Evolutionary conservation across 208 protist genomes (phyloP).

Genomic region (Trypanosoma lewisi): DNA sequence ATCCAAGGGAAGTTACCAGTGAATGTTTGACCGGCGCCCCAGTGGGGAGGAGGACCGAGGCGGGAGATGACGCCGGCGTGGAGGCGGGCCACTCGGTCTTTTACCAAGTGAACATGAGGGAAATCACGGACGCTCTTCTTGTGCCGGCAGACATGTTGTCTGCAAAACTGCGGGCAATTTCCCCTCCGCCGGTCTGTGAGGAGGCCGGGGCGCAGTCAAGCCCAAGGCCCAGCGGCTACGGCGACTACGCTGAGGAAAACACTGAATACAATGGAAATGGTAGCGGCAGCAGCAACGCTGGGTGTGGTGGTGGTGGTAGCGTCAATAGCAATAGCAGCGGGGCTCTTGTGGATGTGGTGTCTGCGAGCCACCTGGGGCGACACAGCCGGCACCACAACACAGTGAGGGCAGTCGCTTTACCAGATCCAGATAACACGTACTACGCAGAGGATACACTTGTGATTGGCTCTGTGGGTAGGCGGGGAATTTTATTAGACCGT

Average conservation of each 20-base stretch:
- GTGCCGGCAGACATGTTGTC: constrained; percentile 19
- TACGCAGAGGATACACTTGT: constrained; percentile 18
- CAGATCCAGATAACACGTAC: constrained; percentile 11
- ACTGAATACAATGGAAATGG: no score
- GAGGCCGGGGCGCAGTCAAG: neutral
- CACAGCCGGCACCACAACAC: constrained; percentile 12
- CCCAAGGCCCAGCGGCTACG: neutral
- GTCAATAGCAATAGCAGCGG: neutral
- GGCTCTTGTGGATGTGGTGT: neutral
- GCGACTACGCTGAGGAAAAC: no score
- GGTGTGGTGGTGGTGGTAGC: no score
- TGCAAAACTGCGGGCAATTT: constrained; percentile 7
- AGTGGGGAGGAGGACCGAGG: no score
- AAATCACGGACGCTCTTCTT: constrained; percentile 20
- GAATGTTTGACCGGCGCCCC: no score
- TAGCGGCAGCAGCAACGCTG: neutral
- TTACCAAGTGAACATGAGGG: constrained; percentile 13
- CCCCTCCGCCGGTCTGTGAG: neutral
- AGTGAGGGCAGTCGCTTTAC: constrained; percentile 3
- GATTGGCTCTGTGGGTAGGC: constrained; percentile 13
- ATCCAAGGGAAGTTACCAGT: no score
- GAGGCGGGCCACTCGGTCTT: constrained; percentile 15
- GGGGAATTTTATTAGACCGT: neutral
- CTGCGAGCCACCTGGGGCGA: neutral
- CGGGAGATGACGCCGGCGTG: no score